Evolutionary conservation across 768 basidiomycete genomes (phyloP).

Genomic region (Suillus ampliporus): DNA sequence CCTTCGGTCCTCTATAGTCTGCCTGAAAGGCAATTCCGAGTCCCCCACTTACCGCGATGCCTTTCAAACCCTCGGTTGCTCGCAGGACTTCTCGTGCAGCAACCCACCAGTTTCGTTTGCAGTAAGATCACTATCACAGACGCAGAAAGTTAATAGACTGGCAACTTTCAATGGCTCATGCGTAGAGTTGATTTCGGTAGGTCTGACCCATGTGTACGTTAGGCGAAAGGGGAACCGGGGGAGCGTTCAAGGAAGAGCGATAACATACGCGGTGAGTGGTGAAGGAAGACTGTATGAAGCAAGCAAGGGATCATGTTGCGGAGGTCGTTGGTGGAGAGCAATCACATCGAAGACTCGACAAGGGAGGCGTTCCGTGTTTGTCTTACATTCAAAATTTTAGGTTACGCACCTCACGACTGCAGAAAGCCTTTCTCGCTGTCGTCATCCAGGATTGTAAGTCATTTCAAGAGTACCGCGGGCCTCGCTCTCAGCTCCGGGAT

Average conservation of each 20-base stretch:
- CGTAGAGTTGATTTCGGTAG: slow-evolving; percentile 82
- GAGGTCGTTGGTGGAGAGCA: no score
- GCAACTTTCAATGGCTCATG: slow-evolving; percentile 65
- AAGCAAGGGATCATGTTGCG: no score
- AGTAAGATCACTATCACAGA: slow-evolving; percentile 53
- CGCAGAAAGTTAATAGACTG: slow-evolving; percentile 30
- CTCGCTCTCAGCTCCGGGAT: no score
- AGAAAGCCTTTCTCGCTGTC: slow-evolving; percentile 82
- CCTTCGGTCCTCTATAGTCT: slow-evolving; percentile 76
- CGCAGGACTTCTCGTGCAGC: slow-evolving; percentile 73
- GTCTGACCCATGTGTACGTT: slow-evolving; percentile 82
- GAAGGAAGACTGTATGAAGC: no score
- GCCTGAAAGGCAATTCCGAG: slow-evolving; percentile 58
- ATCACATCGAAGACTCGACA: slow-evolving; percentile 31
- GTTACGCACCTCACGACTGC: neutral
- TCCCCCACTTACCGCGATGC: slow-evolving; percentile 72
- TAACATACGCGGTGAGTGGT: no score
- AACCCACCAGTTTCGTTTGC: slow-evolving; percentile 86
- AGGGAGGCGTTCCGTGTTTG: slow-evolving; percentile 65
- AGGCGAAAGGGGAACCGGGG: slow-evolving; percentile 81
- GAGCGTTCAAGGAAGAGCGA: slow-evolving; percentile 53
- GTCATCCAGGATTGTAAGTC: slow-evolving; percentile 61
- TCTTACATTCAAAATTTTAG: slow-evolving; percentile 49
- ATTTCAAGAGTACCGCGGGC: no score
- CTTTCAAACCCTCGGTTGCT: slow-evolving; percentile 81